Base-by-base conservation (phyloP, 2,329 filamentous ascomycete genomes). In the Fusarium irregulare region DNA sequence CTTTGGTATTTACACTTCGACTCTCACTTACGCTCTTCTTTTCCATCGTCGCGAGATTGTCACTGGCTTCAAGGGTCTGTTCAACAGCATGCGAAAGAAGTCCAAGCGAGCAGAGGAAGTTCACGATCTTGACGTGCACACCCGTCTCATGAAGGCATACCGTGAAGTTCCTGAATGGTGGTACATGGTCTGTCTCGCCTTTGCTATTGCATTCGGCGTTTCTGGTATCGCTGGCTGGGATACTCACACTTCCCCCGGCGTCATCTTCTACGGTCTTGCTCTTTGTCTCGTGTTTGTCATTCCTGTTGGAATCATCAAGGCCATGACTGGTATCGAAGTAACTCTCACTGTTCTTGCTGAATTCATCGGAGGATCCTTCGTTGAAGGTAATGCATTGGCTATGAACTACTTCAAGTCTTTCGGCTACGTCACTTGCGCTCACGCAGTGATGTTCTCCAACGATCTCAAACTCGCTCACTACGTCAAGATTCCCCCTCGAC, bases 401-500 rank as follows among this genome's bases (percentile, higher is more conserved):
- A 86, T 86, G 83, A 86, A 85, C 77, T 85, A 82, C 70, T 86
- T 87, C 81, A 87, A 86, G 78, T 83, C 82, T 1, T 86, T 84
- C 65, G 83, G 83, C 46, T 83, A 83, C 54, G 81, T 85, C 16
- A 84, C 83, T 2, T 85, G 83, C 54, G 82, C 83, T 1, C 84
- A 86, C 65, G 83, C 85, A n/a, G 78, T 87, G 23, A 80, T 80
- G 74, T 87, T 87, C 74, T 82, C 79, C 61, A 82, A 82, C 68
- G 83, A 83, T 66, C 74, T 84, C 37, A 85, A 85, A 75, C 81
- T 85, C 16, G 83, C 83, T 11, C 83, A 85, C 67, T 89, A 89
- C 76, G 83, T 87, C 78, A 89, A 89, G 79, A 88, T 90, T 20
- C 87, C 88, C 7, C 88, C 88, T 1, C 83, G 85, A 13, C 83